Base-by-base conservation (phyloP, 805 yeast genomes). In the Wickerhamomyces hampshirensis region DNA sequence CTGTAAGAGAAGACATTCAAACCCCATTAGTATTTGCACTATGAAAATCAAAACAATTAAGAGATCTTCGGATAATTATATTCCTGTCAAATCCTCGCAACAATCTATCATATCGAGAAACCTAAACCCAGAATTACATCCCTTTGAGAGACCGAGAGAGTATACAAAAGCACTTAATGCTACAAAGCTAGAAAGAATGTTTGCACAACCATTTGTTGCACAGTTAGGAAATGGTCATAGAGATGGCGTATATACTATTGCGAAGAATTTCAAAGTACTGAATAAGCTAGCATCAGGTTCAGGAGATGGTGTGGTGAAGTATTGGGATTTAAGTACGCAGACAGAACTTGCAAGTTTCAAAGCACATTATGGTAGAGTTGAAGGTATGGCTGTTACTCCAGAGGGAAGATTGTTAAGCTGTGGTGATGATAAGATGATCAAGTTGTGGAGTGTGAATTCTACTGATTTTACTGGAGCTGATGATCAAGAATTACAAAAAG, bases 131-230 rank as follows among this genome's bases (percentile, higher is more conserved):
- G 93, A 91, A 16, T 68, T 93, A 32, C 99, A 93, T 64, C 98
- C 97, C 0, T 91, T 93, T 54, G 98, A 93, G 63, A 71, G 98
- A 50, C 97, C 98, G 5, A 73, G 98, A 56, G 98, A 93, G 62
- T 93, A 93, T 55, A 85, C 97, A 14, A 76, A 89, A 47, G 98
- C 98, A 0, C 63, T 93, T 35, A 91, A 86, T 38, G 98, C 98
- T 18, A 89, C 98, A 12, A 93, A 93, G 58, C 60, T 93, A 64
- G 98, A 91, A 56, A 73, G 97, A 48, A 82, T 93, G 84, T 93
- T 93, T 72, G 98, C 99, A 0, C 89, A 89, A 55, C 99, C 99
- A 3, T 93, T 93, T 60, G 71, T 94, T 15, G 96, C 95, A 1
- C 98, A 93, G 56, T 63, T 93, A 26, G 99, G 99, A 4, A 73